Conservation (phyloP, 2,329 filamentous ascomycete species). For the Niveomyces coronatus region DNA sequence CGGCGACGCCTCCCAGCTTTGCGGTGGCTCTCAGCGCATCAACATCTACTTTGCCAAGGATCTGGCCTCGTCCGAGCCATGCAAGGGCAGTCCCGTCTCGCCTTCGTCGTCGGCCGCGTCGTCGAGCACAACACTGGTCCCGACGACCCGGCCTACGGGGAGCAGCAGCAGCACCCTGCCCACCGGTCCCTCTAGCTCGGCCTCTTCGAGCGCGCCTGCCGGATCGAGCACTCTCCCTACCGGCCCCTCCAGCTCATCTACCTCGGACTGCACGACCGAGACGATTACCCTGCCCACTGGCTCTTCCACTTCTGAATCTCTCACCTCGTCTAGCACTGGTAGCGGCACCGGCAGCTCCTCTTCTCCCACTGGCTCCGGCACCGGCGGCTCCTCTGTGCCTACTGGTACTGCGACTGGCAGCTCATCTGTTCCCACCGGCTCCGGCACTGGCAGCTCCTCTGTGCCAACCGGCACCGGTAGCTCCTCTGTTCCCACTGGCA, state of each 20-base stretch:
- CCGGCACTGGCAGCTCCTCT: too few species aligned
- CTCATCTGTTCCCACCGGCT: too few species aligned
- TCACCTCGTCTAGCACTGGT: not conserved
- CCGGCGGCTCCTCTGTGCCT: too few species aligned
- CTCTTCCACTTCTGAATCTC: not conserved
- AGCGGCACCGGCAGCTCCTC: constrained; percentile 1
- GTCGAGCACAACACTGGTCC: too few species aligned
- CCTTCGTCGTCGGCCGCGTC: not conserved
- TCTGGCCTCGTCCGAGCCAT: constrained; percentile 6
- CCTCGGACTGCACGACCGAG: too few species aligned
- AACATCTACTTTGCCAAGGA: constrained; percentile 17
- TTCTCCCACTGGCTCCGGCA: not conserved
- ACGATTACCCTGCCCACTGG: not conserved
- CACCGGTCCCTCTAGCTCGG: constrained; percentile 1
- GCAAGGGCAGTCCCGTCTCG: constrained; percentile 2
- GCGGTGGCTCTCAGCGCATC: constrained; percentile 23
- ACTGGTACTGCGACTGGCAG: too few species aligned
- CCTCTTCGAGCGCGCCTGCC: not conserved
- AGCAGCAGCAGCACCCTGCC: not conserved
- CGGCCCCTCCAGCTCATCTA: not conserved
- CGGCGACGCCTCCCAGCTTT: constrained; percentile 22
- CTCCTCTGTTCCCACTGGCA: too few species aligned
- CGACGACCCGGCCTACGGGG: not conserved
- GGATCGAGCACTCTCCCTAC: too few species aligned
- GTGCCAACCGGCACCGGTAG: too few species aligned